phyloP scores from a whole-genome alignment of 108 stramenopile species.

The Fistulifera pelliculosa region DNA sequence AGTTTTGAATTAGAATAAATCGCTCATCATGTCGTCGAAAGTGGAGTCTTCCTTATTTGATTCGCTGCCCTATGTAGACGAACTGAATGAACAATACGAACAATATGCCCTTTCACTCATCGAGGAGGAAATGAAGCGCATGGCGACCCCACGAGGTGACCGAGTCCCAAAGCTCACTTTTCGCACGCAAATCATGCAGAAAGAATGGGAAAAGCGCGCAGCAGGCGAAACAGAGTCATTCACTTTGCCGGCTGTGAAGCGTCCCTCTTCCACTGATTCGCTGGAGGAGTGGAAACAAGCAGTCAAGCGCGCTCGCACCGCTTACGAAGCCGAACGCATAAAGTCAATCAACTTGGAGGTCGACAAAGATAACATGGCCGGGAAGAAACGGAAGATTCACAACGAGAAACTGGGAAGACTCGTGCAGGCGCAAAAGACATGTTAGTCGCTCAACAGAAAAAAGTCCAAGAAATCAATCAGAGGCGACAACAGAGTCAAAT shows the following conservation, averaged over 20 bases:
- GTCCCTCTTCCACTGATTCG: background rate
- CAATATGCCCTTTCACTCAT: constrained; percentile 64
- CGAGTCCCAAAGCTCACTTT: background rate
- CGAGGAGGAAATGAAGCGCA: constrained; percentile 50
- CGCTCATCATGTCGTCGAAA: too few relatives aligned
- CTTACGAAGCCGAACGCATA: constrained; percentile 28
- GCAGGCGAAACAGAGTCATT: too few relatives aligned
- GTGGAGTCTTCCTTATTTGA: constrained; percentile 17
- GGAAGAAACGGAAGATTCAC: background rate
- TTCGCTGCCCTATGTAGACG: constrained; percentile 71
- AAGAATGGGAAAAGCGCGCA: background rate
- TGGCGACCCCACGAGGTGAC: background rate
- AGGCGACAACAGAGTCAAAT: background rate
- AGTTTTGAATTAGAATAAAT: too few relatives aligned
- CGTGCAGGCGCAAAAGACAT: background rate
- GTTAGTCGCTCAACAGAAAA: background rate
- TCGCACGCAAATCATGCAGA: background rate
- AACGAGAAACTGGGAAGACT: background rate
- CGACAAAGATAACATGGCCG: constrained; percentile 5
- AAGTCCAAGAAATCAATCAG: background rate
- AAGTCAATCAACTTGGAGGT: constrained; percentile 34
- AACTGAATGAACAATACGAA: constrained; percentile 66
- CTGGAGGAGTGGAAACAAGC: constrained; percentile 5
- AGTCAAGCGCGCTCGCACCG: constrained; percentile 13
- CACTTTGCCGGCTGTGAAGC: background rate